Conservation (phyloP, 495 filamentous ascomycete species). For the Penicillium psychrofluorescens region DNA sequence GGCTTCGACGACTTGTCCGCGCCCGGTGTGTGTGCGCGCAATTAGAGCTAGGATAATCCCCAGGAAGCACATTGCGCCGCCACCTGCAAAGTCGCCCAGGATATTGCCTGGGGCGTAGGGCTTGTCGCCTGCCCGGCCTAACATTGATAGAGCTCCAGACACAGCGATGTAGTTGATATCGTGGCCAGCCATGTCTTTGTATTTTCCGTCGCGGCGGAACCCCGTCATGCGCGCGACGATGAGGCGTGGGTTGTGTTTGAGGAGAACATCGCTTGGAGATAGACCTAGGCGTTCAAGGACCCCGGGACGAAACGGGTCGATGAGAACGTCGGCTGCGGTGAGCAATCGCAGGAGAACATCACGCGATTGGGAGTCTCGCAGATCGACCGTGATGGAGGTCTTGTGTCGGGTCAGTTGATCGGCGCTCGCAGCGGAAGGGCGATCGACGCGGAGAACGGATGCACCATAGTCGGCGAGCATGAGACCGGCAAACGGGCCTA, state of each 20-base stretch:
- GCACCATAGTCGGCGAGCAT: conserved; percentile 87
- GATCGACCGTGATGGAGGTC: conserved; percentile 65
- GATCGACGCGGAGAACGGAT: conserved; percentile 80
- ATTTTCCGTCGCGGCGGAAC: conserved; percentile 79
- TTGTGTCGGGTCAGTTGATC: conserved; percentile 79
- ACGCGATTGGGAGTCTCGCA: conserved; percentile 58
- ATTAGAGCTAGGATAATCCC: conserved; percentile 44
- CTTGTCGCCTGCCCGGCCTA: conserved; percentile 60
- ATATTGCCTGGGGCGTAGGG: conserved; percentile 79
- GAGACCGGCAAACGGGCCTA: conserved; percentile 83
- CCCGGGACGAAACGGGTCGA: conserved; percentile 89
- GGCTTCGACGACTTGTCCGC: conserved; percentile 82
- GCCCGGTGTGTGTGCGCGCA: conserved; percentile 43
- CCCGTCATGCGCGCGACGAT: conserved; percentile 83
- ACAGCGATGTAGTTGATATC: conserved; percentile 97
- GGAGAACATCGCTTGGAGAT: conserved; percentile 50
- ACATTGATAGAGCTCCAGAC: conserved; percentile 66
- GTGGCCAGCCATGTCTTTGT: conserved; percentile 86
- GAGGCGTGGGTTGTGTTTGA: conserved; percentile 66
- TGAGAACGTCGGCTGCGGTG: conserved; percentile 62
- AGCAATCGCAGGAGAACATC: conserved; percentile 59
- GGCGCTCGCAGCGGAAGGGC: conserved; percentile 31
- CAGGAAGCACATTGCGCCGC: conserved; percentile 68
- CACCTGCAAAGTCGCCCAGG: conserved; percentile 85
- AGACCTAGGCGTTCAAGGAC: conserved; percentile 80